Evolutionary conservation across 2,329 filamentous ascomycete species (phyloP), one percentile per base, ranked within the genome.

Genomic region (Diaporthe sp.): DNA sequence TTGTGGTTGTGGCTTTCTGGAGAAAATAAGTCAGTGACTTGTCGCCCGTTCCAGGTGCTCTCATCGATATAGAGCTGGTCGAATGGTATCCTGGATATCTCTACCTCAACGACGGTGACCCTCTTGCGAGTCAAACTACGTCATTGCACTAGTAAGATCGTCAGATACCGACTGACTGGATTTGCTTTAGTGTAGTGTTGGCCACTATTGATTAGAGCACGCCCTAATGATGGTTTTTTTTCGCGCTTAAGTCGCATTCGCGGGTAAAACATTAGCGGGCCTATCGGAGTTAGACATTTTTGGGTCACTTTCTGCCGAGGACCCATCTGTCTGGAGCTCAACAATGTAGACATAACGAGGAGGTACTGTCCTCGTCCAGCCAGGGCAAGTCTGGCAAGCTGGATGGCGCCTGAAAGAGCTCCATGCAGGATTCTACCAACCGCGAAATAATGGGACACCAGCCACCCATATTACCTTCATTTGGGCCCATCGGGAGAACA

Each of bases 201-300:
- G 62, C n/a, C n/a, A 49, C 46, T 25, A 53, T 31, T 68, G 17
- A 53, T 31, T 68, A 25, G 31, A 7, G 19, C 4, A 39, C 13
- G 4, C 46, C 46, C 62, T 12, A 53, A 53, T 53, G 46, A 25
- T 39, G 31, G 28, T 9, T 31, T 65, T 39, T 59, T 51, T 31
- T 51, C 31, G 44, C 62, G 62, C 62, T 68, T 68, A 68, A 39
- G 31, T 51, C 44, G 61, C 61, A 8, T 67, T 67, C 44, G 44
- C 19, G 22, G 22, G 9, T 28, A 53, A 25, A 25, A 10, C 62
- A 25, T 31, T 53, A 68, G 46, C 42, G 28, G 62, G 44, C 31
- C 44, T 39, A 34, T 65, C 39, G 31, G 62, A 68, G 44, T 34
- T 51, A 49, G 28, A 15, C 19, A 25, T 31, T 15, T 12, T 13